Conservation (phyloP, 1,284 basidiomycete species). For the Microbotryum violaceum region DNA sequence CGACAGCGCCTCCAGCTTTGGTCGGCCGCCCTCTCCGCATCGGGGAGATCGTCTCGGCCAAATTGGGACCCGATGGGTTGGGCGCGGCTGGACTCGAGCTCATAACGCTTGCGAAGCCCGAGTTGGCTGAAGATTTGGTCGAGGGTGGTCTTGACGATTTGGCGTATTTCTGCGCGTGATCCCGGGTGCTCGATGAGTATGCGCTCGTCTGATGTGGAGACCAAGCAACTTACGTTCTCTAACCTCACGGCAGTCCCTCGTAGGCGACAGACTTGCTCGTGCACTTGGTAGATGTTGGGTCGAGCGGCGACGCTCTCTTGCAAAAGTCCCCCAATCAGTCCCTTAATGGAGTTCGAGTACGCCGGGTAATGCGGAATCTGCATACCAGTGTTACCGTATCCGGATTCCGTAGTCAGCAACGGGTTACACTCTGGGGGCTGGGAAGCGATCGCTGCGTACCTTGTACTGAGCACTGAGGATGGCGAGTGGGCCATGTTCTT, state of each 20-base stretch:
- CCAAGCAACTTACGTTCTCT: constrained; percentile 18
- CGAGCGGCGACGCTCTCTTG: constrained; percentile 31
- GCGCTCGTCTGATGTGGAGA: background rate
- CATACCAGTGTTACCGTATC: background rate
- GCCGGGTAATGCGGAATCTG: constrained; percentile 78
- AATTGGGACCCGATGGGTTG: background rate
- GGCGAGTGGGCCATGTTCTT: constrained; percentile 90
- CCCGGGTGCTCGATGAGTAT: no score
- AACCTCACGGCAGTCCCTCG: constrained; percentile 32
- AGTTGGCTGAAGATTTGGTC: constrained; percentile 1
- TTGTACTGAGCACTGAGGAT: constrained; percentile 95
- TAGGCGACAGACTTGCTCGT: constrained; percentile 36
- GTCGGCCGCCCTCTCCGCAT: constrained; percentile 42
- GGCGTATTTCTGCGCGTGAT: constrained; percentile 23
- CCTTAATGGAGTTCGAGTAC: constrained; percentile 79
- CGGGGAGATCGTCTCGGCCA: constrained; percentile 37
- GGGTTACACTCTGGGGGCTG: background rate
- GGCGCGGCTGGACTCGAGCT: constrained; percentile 4
- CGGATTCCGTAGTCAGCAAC: background rate
- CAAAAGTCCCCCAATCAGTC: constrained; percentile 59
- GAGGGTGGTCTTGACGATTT: background rate
- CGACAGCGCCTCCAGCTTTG: constrained; percentile 17
- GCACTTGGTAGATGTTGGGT: constrained; percentile 38
- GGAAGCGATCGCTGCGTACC: constrained; percentile 8
- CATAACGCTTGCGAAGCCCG: constrained; percentile 7